Evolutionary conservation across 116 monocot species (phyloP), one percentile per base, ranked within the genome.

Genomic region (Trichopus zeylanicus): DNA sequence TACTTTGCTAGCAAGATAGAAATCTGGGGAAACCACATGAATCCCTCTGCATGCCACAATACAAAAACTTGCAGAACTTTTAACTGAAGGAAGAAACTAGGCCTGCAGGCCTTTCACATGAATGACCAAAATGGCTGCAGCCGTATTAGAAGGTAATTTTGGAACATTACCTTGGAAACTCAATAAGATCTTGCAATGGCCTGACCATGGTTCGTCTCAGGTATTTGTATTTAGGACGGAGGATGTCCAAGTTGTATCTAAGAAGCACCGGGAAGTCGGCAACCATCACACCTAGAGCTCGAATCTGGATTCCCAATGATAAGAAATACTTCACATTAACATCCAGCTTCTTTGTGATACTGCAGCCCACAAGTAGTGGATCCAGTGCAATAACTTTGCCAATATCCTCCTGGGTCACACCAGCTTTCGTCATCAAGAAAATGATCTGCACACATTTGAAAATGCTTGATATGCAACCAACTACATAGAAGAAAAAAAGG

Each of bases 311-410:
- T 6, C 97, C 97, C 80, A 97, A 71, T n/a, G n/a, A n/a, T 26
- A 90, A 37, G 46, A 91, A 97, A 69, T 91, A 97, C 53, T 84
- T 87, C 34, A 97, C 97, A 65, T 75, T 84, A 30, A 87, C 66
- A 24, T 97, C 97, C 59, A 97, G 72, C 68, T 97, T 97, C 37
- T 79, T 68, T 31, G 65, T 58, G 26, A 97, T 87, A 63, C 84
- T 84, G 76, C 91, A 97, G 11, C 97, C 97, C 26, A 87, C 27
- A 28, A 97, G 87, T 62, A 81, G 84, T 7, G 97, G 97, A 56
- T 97, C 97, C 67, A 73, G 66, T n/a, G 87, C 84, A 77, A 97
- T 82, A 33, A 97, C 97, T 66, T 97, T 97, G 20, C 84, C 91
- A 29, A 97, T 91, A 69, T 91, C 76, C 28, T 70, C 67, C 55